phyloP scores from a whole-genome alignment of 371 early-diverging fungal genomes.

The Zychaea mexicana region DNA sequence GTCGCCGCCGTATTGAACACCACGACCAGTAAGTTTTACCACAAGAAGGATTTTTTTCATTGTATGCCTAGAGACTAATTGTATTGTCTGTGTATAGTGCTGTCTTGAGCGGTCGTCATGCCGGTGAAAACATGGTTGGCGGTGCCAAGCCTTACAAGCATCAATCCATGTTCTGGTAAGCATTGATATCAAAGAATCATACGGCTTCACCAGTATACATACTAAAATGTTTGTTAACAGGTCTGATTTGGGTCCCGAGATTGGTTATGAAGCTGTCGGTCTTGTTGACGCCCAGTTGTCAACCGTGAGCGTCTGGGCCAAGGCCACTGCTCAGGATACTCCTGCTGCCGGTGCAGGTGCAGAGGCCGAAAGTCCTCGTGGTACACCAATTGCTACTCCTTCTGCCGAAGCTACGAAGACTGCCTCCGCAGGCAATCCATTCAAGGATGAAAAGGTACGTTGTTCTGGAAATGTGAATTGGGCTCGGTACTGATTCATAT shows the following conservation, averaged over 20 bases:
- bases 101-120: slow-evolving; percentile 69
- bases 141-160: slow-evolving; percentile 65
- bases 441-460: slow-evolving; percentile 39
- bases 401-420: slow-evolving; percentile 34
- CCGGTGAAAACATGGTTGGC: slow-evolving; percentile 75
- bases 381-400: slow-evolving; percentile 30
- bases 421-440: slow-evolving; percentile 25
- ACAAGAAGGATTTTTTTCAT: no score
- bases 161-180: slow-evolving; percentile 79
- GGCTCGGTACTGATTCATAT: not conserved
- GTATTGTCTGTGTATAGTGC: slow-evolving; percentile 36
- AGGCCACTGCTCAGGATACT: slow-evolving; percentile 55
- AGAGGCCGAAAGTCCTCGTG: slow-evolving; percentile 37
- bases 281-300: slow-evolving; percentile 65
- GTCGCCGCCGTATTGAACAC: slow-evolving; percentile 80
- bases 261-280: slow-evolving; percentile 82
- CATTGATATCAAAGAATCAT: not conserved
- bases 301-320: slow-evolving; percentile 77
- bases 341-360: slow-evolving; percentile 46
- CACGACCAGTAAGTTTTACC: slow-evolving; percentile 60
- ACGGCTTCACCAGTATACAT: not conserved
- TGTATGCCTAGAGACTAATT: no score
- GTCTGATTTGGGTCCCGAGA: slow-evolving; percentile 73
- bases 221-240: not conserved
- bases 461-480: not conserved